A percentile compares a stretch with the other conserved stretches of the same genome.
phyloP scores from a whole-genome alignment of 2,329 filamentous ascomycete genomes.

The Colletotrichum sp. region DNA sequence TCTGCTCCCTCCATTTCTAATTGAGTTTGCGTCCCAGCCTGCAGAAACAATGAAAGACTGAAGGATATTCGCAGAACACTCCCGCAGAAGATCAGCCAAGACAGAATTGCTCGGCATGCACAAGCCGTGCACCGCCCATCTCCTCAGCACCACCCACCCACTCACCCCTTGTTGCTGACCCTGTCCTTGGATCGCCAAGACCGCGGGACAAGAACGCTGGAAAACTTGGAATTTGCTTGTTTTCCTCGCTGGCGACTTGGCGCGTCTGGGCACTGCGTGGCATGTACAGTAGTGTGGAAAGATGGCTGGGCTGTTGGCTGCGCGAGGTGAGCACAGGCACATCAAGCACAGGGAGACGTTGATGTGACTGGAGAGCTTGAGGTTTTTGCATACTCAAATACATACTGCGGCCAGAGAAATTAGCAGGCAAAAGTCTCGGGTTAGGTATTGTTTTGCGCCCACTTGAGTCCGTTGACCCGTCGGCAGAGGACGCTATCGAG shows the following conservation, averaged over 20 bases:
- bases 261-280: constrained; percentile 14
- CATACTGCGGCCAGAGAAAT: background rate
- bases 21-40: background rate
- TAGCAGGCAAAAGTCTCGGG: background rate
- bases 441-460: background rate
- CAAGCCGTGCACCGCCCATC: background rate
- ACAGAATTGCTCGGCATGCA: background rate
- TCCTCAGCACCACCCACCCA: background rate
- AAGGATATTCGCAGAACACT: background rate
- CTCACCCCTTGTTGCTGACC: background rate
- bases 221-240: constrained; percentile 23
- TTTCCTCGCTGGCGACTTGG: constrained; percentile 17
- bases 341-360: background rate
- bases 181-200: constrained; percentile 20
- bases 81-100: background rate
- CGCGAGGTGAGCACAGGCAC: background rate
- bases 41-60: background rate
- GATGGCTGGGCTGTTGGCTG: background rate
- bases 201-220: constrained; percentile 18
- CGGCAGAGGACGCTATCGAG: background rate
- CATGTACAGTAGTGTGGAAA: background rate
- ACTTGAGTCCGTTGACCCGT: background rate
- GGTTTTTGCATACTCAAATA: background rate
- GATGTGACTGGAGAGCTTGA: background rate
- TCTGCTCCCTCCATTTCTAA: background rate